phyloP scores from a whole-genome alignment of 2,329 filamentous ascomycete genomes.

The Trichoderma endophyticum region DNA sequence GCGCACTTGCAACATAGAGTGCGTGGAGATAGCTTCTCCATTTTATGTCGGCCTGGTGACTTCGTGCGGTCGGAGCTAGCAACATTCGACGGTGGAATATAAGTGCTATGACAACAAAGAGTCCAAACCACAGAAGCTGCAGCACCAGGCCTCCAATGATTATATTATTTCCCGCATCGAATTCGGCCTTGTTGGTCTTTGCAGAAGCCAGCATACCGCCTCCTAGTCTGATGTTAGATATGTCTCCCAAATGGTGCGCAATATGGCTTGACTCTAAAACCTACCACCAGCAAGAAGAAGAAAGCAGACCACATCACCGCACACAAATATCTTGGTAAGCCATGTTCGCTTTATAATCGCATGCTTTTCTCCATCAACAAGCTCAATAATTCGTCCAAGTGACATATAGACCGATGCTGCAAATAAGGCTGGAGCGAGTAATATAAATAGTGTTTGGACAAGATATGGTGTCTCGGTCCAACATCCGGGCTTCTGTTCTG shows the following conservation, averaged over 20 bases:
- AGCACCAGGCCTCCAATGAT: background rate
- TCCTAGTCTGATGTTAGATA: background rate
- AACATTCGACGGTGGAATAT: background rate
- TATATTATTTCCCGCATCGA: background rate
- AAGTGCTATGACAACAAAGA: background rate
- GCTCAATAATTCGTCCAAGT: background rate
- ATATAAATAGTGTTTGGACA: background rate
- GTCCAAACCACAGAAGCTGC: background rate
- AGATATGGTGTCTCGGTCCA: background rate
- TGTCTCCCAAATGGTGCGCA: background rate
- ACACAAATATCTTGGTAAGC: background rate
- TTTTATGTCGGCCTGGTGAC: background rate
- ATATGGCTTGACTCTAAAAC: background rate
- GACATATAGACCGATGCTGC: conserved; percentile 1
- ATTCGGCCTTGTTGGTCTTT: background rate
- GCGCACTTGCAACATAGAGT: background rate
- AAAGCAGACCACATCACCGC: background rate
- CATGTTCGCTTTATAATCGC: background rate
- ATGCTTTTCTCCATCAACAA: background rate
- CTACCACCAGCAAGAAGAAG: background rate
- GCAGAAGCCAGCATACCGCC: background rate
- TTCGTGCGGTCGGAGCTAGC: background rate
- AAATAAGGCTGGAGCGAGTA: background rate
- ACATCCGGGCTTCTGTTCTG: background rate
- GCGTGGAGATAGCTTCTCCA: background rate